Evolutionary conservation across 192 early-diverging fungal species (phyloP).

Genomic region (Umbelopsis vinacea): DNA sequence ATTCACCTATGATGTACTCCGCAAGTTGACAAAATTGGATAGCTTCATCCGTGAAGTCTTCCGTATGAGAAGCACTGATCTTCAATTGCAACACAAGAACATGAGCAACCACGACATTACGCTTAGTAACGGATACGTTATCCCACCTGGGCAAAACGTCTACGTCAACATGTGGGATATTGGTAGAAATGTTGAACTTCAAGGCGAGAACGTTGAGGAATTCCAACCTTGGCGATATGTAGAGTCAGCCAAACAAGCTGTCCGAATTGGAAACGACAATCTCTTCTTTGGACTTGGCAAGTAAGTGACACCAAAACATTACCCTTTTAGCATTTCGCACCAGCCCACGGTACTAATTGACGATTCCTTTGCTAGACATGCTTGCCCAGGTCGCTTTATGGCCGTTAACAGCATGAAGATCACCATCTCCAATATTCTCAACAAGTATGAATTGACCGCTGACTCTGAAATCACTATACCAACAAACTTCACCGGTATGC

Average conservation of each 20-base stretch:
- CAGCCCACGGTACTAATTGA: neutral
- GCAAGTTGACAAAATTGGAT: slow-evolving; percentile 35
- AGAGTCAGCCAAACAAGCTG: slow-evolving; percentile 31
- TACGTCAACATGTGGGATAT: slow-evolving; percentile 36
- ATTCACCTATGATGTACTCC: slow-evolving; percentile 29
- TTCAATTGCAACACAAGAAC: slow-evolving; percentile 31
- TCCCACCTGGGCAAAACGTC: slow-evolving; percentile 34
- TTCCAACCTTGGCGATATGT: slow-evolving; percentile 48
- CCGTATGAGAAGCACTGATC: slow-evolving; percentile 24
- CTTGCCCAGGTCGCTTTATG: slow-evolving; percentile 52
- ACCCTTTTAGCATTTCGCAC: too few species aligned
- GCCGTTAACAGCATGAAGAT: slow-evolving; percentile 10
- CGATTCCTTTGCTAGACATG: slow-evolving; percentile 31
- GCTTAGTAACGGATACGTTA: slow-evolving; percentile 40
- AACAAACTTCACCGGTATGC: neutral
- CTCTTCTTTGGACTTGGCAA: slow-evolving; percentile 47
- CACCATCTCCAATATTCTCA: neutral
- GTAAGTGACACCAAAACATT: slow-evolving; percentile 26
- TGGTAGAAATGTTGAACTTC: slow-evolving; percentile 16
- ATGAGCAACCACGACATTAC: slow-evolving; percentile 24
- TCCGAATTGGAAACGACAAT: slow-evolving; percentile 39
- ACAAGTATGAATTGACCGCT: neutral
- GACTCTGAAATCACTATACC: neutral
- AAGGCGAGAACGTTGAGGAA: slow-evolving; percentile 30
- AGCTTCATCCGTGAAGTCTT: slow-evolving; percentile 33